These are phyloP conservation scores for Salix suchowensis DNA, from an alignment of 345 rosid species.

Conservation along the genomic window DNA sequence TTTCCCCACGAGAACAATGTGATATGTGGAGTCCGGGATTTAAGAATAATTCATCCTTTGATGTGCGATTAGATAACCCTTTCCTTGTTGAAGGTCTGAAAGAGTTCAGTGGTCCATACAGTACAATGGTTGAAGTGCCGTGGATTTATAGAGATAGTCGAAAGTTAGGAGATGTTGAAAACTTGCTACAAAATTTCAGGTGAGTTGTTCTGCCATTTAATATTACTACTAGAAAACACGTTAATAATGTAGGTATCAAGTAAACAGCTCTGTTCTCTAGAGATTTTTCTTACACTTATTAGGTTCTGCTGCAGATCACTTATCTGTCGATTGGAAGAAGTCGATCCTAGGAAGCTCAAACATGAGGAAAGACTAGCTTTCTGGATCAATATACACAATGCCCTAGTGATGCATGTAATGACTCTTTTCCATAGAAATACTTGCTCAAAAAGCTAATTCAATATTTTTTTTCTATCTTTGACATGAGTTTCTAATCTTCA, in stretches of 20 bases:
- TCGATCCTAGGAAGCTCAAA: conserved; percentile 66
- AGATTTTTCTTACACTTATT: conserved; percentile 2
- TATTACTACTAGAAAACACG: neutral
- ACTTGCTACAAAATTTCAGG: conserved; percentile 83
- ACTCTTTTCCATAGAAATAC: conserved; percentile 6
- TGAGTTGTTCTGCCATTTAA: conserved; percentile 25
- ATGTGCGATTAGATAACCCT: conserved; percentile 69
- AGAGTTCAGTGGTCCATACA: conserved; percentile 92
- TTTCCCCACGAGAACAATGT: conserved; percentile 67
- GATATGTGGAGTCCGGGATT: conserved; percentile 84
- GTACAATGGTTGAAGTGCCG: conserved; percentile 79
- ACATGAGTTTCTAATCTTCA: conserved; percentile 5
- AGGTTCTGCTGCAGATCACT: conserved; percentile 54
- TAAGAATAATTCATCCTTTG: conserved; percentile 71
- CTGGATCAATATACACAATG: conserved; percentile 95
- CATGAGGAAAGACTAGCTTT: conserved; percentile 93
- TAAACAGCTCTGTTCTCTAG: neutral
- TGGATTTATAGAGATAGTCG: conserved; percentile 75
- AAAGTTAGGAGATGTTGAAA: conserved; percentile 72
- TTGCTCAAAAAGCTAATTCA: neutral
- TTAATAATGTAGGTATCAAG: neutral
- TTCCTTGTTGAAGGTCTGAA: conserved; percentile 82
- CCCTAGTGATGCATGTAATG: conserved; percentile 93
- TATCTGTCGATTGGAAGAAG: conserved; percentile 67
- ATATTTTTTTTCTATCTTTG: conserved; percentile 4